Base-by-base conservation (phyloP, 192 early-diverging fungal genomes). In the Entomortierella beljakovae region DNA sequence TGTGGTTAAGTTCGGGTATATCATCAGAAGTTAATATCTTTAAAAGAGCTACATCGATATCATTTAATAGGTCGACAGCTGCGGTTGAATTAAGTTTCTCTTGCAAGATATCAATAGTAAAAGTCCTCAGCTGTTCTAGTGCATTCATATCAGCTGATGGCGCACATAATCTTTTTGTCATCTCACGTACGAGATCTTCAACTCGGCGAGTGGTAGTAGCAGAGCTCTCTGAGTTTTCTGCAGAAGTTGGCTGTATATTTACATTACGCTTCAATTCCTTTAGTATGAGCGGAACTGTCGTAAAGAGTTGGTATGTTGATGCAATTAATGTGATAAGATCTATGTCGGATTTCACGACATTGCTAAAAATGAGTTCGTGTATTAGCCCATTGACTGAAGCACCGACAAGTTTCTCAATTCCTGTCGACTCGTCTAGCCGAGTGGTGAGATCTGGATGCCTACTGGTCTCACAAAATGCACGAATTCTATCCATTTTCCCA, bases 331-430 rank as follows among this genome's bases (percentile, higher is more conserved):
- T 40, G 18, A 82, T 42, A 18, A 80, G 81, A 9, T 76, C 70
- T 34, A 59, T 28, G 37, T 67, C 28, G 29, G 23, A 7, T 11
- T 26, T 31, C 38, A 51, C 20, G 10, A 54, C 34, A 40, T 75
- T 67, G 50, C 80, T 52, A 50, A 89, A 86, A 15, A 93, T 53
- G 59, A 93, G 70, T 64, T 93, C 91, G 51, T 90, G 88, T 31
- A 92, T 85, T 13, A 92, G 71, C 2, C 57, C 71, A 20, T 67
- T 61, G 38, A 75, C 56, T 2, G 71, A 75, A 4, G 64, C 71
- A 2, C 64, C 71, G 1, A 46, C 31, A n/a, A 75, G 16, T 35
- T 40, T 40, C 31, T 63, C 57, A 11, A 23, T 61, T 6, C 57
- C 71, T 10, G 56, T 46, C 0, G 20, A 31, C 3, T 61, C 71